Conservation (phyloP, 345 rosid species). For the Brassica carinata region DNA sequence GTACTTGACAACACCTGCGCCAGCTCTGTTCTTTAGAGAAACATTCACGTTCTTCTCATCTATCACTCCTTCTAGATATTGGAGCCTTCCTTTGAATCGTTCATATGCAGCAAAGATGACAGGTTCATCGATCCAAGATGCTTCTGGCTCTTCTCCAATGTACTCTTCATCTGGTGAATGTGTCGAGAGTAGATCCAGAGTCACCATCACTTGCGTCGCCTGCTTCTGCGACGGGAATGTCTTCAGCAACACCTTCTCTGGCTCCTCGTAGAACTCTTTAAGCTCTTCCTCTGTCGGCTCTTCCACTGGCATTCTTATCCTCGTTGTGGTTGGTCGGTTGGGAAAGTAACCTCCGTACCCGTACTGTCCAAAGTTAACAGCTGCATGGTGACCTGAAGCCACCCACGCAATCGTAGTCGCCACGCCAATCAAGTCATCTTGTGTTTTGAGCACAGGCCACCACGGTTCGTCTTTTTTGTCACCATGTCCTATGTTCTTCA, state of each 20-base stretch:
- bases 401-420: constrained; percentile 44
- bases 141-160: constrained; percentile 27
- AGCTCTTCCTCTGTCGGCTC: constrained; percentile 38
- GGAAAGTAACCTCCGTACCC: constrained; percentile 45
- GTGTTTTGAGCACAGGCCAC: constrained; percentile 41
- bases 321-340: constrained; percentile 40
- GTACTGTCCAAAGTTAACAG: constrained; percentile 44
- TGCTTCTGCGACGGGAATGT: constrained; percentile 39
- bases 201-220: constrained; percentile 43
- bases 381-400: constrained; percentile 44
- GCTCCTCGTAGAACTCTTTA: constrained; percentile 24
- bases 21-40: constrained; percentile 39
- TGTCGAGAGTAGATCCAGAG: constrained; percentile 37
- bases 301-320: constrained; percentile 37
- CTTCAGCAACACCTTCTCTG: constrained; percentile 32
- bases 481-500: constrained; percentile 35
- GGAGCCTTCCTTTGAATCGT: constrained; percentile 27
- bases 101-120: constrained; percentile 37
- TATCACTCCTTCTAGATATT: constrained; percentile 38
- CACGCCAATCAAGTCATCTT: constrained; percentile 35
- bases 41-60: constrained; percentile 38
- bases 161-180: constrained; percentile 48
- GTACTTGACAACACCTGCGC: constrained; percentile 44
- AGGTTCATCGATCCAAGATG: constrained; percentile 33
- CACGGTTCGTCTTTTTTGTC: constrained; percentile 45